Evolutionary conservation across 305 asterid species (phyloP).

Genomic region (Solanum hybrid): DNA sequence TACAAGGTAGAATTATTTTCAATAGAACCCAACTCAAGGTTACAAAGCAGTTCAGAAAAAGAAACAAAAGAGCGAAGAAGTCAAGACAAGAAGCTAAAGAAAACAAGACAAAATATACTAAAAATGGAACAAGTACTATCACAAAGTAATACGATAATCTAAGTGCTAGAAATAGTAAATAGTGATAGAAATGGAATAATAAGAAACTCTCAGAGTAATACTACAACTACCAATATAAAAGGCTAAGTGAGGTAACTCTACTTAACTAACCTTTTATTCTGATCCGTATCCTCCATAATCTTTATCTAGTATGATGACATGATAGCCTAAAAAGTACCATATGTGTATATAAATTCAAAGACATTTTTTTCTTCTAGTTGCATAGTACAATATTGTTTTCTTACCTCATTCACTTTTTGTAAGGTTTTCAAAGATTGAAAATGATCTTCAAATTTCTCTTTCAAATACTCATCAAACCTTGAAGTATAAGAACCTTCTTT

Average conservation of each 20-base stretch:
- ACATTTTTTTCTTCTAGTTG: neutral
- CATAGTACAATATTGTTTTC: neutral
- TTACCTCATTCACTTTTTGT: neutral
- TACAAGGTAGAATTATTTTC: neutral
- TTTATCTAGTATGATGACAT: neutral
- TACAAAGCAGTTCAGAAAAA: neutral
- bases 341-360: neutral
- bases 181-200: neutral
- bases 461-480: conserved; percentile 4
- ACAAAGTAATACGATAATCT: neutral
- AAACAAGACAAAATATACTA: neutral
- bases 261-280: neutral
- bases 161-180: neutral
- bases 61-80: neutral
- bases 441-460: conserved; percentile 5
- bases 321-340: neutral
- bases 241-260: neutral
- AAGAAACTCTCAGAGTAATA: neutral
- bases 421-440: neutral
- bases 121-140: neutral
- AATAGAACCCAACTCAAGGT: neutral
- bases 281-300: accelerated
- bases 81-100: neutral
- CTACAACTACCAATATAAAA: neutral
- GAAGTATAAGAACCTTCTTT: conserved; percentile 36